Base-by-base conservation (phyloP, 1,284 basidiomycete genomes). In the Marasmius oreades region DNA sequence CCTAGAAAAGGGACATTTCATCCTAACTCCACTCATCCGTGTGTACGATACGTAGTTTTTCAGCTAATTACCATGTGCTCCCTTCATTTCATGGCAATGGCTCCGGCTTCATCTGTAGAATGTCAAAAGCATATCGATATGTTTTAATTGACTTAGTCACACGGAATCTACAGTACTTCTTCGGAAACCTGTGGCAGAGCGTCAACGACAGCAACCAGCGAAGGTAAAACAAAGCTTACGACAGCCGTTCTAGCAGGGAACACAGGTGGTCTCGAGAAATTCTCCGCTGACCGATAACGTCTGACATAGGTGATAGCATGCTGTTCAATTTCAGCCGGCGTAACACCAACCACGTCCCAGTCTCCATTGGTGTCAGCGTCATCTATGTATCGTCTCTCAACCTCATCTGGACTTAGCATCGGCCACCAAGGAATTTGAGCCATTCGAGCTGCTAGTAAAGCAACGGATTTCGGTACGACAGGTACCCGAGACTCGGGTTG, bases 371-470 rank as follows among this genome's bases (percentile, higher is more conserved):
- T 76, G n/a, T 82, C 76, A 45, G 70, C 73, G 72, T 98, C 96
- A 73, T 95, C 82, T 62, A 98, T 85, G 74, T 85, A 97, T 62
- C 93, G 84, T 66, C 96, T 79, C 65, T 84, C 81, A 26, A 99
- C 88, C 74, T 98, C 95, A 72, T 99, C 96, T 1, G 93, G 91
- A 68, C 83, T 87, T 59, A 98, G 78, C 57, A 91, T 84, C 16
- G 95, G 95, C 95, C 95, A 99, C 95, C 95, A 99, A 0, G 84
- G 79, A 3, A 75, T 69, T 73, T 98, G 92, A 12, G 86, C 82
- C 28, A 81, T 70, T 63, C 77, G 83, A 5, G 95, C 82, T 33
- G 93, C 73, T 6, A 80, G 67, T 51, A 82, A 76, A 47, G 95
- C 91, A 54, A 92, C 65, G 16, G 78, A 69, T 72, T 93, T 93